A percentile compares a stretch with the other conserved stretches of the same genome.
These are phyloP conservation scores for Conoideocrella luteorostrata DNA, from an alignment of 2,329 filamentous ascomycete species.

Conservation along the genomic window DNA sequence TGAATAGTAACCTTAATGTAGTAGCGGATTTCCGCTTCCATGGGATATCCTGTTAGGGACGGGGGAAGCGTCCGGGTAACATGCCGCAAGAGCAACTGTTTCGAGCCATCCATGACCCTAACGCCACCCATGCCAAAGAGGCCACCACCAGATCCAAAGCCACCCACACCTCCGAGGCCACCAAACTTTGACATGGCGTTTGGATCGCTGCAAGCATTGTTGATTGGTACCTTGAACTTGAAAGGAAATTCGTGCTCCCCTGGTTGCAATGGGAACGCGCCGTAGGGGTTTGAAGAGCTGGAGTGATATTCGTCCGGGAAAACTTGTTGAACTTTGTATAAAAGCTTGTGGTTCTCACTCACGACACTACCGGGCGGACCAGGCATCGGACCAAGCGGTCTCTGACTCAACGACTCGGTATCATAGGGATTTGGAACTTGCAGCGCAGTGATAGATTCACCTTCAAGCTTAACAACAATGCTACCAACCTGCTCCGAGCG, in stretches of 20 bases:
- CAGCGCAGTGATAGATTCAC: conserved; percentile 66
- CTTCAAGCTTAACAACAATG: conserved; percentile 77
- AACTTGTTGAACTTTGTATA: conserved; percentile 69
- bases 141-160: conserved; percentile 37
- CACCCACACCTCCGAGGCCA: conserved; percentile 47
- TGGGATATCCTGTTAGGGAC: conserved; percentile 78
- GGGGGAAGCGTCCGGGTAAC: conserved; percentile 83
- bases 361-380: conserved; percentile 36
- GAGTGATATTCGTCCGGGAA: conserved; percentile 54
- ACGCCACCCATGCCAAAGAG: conserved; percentile 46
- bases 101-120: conserved; percentile 56
- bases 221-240: conserved; percentile 70
- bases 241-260: conserved; percentile 74
- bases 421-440: conserved; percentile 41
- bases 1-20: conserved; percentile 94
- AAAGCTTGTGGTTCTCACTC: conserved; percentile 61
- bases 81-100: conserved; percentile 60
- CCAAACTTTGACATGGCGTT: conserved; percentile 47
- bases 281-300: conserved; percentile 33
- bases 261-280: conserved; percentile 53
- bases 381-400: conserved; percentile 18
- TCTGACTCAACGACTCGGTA: conserved; percentile 33
- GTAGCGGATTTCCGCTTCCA: conserved; percentile 85
- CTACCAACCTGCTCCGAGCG: conserved; percentile 65
- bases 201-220: conserved; percentile 61